A percentile compares a stretch with the other conserved stretches of the same genome.
Conservation (phyloP, 257 asterid species). For the Nicotiana benthamiana region DNA sequence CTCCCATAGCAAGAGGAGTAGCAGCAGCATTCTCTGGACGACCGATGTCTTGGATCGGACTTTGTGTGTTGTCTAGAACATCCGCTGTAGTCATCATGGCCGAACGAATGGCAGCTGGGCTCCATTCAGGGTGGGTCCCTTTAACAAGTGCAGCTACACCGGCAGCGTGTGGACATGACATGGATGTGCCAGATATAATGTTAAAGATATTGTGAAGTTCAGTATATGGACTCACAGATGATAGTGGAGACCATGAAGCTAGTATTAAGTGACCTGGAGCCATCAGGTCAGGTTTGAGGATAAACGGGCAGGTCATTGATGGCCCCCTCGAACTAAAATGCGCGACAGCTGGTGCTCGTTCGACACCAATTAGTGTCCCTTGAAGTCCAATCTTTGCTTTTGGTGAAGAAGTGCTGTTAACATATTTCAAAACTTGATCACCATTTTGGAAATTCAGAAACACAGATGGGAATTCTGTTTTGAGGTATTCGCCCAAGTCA, state of each 20-base stretch:
- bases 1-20: constrained; percentile 8
- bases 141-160: background rate
- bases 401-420: constrained; percentile 21
- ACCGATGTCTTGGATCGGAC: background rate
- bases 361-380: constrained; percentile 28
- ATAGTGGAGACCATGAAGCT: constrained; percentile 46
- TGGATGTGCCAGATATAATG: constrained; percentile 37
- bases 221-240: background rate
- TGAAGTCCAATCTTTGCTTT: constrained; percentile 35
- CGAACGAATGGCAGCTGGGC: constrained; percentile 3
- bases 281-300: constrained; percentile 57
- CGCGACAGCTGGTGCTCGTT: constrained; percentile 45
- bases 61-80: background rate
- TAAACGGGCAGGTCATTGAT: constrained; percentile 42
- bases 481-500: constrained; percentile 9
- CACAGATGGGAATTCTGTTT: constrained; percentile 31
- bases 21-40: background rate
- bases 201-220: constrained; percentile 33
- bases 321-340: constrained; percentile 79
- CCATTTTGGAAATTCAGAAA: constrained; percentile 36
- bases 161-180: background rate
- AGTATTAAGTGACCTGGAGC: constrained; percentile 55
- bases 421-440: constrained; percentile 26
- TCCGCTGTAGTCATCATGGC: background rate
- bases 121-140: background rate